Evolutionary conservation across 495 filamentous ascomycete species (phyloP), one percentile per base, ranked within the genome.

Genomic region (Penicillium daleae): DNA sequence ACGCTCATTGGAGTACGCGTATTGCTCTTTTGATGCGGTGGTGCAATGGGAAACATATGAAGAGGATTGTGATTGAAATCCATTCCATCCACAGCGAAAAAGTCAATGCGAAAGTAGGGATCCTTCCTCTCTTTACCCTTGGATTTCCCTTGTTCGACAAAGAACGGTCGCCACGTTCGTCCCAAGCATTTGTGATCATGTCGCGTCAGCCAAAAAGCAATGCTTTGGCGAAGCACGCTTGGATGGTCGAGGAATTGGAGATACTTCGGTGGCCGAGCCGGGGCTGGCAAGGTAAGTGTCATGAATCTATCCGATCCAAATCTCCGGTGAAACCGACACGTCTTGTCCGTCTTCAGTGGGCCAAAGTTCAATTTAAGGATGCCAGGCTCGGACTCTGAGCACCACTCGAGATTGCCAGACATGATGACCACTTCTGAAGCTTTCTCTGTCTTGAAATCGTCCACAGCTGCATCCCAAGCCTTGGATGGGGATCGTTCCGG

Each of bases 21-120:
- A 17, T 66, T 65, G 60, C 57, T 71, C 15, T 19, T 32, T 42
- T 66, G 69, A 55, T 71, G 54, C 33, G 62, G 68, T 19, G 64
- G 42, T 2, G 78, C 63, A 26, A 71, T 56, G 7, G 68, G 42
- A 3, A 26, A 8, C 29, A 33, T 33, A 6, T 8, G 6, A 3
- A 8, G 46, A 15, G 37, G 22, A 24, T 46, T 57, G n/a, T 59
- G 66, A 35, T 60, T 48, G 46, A 84, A 83, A 53, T 80, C 79
- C 19, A 66, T 39, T 1, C 83, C 84, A 56, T 81, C 72, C 32
- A 82, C 70, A 15, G 85, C 85, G 62, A 88, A 87, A 53, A 87
- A 76, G 27, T 83, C 80, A 1, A 86, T 74, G 7, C 75, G 72
- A 58, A 79, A 79, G 4, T 70, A 71, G 37, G 67, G 70, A 35